Percentiles rank a stretch among this genome's conserved stretches.
These are phyloP conservation scores for Opeltia flavorubescens DNA, from an alignment of 495 filamentous ascomycete species.

Conservation along the genomic window DNA sequence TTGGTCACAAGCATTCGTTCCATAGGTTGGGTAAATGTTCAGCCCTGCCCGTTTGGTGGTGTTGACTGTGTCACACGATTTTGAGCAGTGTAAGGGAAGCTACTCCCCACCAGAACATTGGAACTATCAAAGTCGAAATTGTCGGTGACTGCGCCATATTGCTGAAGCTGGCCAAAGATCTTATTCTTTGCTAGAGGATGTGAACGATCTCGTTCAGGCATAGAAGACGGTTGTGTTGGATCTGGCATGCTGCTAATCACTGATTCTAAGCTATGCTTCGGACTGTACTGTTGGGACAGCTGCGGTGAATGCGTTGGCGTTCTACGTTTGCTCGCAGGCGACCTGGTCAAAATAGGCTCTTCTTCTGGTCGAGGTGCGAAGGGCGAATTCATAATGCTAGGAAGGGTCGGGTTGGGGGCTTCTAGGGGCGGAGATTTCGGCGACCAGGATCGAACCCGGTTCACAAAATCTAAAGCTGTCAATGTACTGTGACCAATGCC, in stretches of 20 bases:
- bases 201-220: neutral
- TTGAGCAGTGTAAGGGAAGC: neutral
- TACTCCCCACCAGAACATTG: constrained; percentile 9
- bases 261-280: too few species aligned
- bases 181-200: neutral
- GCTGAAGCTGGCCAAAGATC: neutral
- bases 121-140: constrained; percentile 11
- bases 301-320: constrained; percentile 2
- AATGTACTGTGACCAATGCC: constrained; percentile 5
- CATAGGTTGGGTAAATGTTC: too few species aligned
- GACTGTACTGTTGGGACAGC: constrained; percentile 5
- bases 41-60: constrained; percentile 34
- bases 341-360: constrained; percentile 17
- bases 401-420: constrained; percentile 18
- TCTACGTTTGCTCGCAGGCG: constrained; percentile 8
- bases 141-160: neutral
- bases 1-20: too few species aligned
- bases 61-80: constrained; percentile 11
- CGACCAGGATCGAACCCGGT: neutral
- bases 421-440: constrained; percentile 11
- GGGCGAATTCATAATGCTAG: constrained; percentile 34
- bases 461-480: constrained; percentile 6
- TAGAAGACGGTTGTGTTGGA: constrained; percentile 3
- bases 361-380: constrained; percentile 22
- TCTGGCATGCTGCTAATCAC: constrained; percentile 8